Percentiles rank a stretch among this genome's conserved stretches.
Conservation (phyloP, 306 rosid genomes). For the Dalbergia oliveri region DNA sequence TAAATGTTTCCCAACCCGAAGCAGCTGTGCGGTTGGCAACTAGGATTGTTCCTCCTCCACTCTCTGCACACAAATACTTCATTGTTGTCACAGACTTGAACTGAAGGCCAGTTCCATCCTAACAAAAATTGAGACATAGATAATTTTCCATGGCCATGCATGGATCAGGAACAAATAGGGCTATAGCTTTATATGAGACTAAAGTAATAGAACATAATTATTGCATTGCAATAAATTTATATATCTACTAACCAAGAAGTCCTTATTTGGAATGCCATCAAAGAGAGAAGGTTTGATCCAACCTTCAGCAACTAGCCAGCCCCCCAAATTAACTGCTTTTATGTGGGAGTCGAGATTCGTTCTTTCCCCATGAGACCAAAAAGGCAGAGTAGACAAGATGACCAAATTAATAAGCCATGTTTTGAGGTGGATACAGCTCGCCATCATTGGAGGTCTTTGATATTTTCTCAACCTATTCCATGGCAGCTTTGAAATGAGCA, state of each 20-base stretch:
- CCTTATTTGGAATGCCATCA: slow-evolving; percentile 80
- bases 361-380: slow-evolving; percentile 36
- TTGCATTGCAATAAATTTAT: not conserved
- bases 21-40: slow-evolving; percentile 76
- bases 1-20: slow-evolving; percentile 81
- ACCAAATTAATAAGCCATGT: slow-evolving; percentile 41
- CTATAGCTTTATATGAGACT: too few species aligned
- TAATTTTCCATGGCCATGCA: not conserved
- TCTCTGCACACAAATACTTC: slow-evolving; percentile 69
- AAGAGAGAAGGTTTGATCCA: slow-evolving; percentile 91
- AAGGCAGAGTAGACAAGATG: slow-evolving; percentile 22
- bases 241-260: slow-evolving; percentile 62
- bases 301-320: slow-evolving; percentile 89
- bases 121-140: not conserved
- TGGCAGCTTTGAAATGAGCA: not conserved
- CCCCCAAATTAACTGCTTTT: slow-evolving; percentile 79
- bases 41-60: slow-evolving; percentile 74
- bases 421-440: slow-evolving; percentile 24
- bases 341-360: slow-evolving; percentile 38
- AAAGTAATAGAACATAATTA: not conserved
- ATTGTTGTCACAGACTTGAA: slow-evolving; percentile 67
- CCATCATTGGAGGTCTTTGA: slow-evolving; percentile 43
- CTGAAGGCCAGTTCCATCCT: slow-evolving; percentile 81
- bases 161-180: not conserved
- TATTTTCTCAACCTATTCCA: not conserved